Conservation (phyloP, 495 filamentous ascomycete genomes). For the Penicillium bovifimosum region DNA sequence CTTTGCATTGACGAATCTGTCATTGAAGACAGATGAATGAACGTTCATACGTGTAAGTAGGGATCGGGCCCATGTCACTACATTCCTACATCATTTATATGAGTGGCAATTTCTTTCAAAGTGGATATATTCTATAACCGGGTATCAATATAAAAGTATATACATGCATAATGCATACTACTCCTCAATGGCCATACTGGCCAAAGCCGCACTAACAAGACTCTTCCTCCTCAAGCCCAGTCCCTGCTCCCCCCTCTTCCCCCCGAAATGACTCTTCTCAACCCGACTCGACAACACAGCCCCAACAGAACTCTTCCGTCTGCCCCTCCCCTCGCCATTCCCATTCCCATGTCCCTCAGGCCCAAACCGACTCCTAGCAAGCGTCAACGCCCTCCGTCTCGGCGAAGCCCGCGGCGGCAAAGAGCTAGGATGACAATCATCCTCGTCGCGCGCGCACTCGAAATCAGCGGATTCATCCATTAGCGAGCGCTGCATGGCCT, state of each 20-base stretch:
- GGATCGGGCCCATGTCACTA: too few relatives aligned
- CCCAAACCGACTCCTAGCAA: slow-evolving; percentile 29
- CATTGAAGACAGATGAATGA: too few relatives aligned
- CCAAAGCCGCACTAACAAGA: slow-evolving; percentile 42
- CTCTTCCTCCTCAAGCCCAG: slow-evolving; percentile 40
- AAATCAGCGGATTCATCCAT: slow-evolving; percentile 17
- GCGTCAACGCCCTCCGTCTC: slow-evolving; percentile 22
- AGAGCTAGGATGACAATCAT: slow-evolving; percentile 43
- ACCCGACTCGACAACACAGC: slow-evolving; percentile 29
- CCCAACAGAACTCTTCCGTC: slow-evolving; percentile 31
- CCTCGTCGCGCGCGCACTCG: slow-evolving; percentile 11
- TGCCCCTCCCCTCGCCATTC: slow-evolving; percentile 5
- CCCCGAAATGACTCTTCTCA: slow-evolving; percentile 35
- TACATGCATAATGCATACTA: background rate
- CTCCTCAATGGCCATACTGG: slow-evolving; percentile 27
- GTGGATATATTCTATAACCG: too few relatives aligned
- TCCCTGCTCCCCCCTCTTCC: slow-evolving; percentile 38
- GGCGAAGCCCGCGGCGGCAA: slow-evolving; percentile 35
- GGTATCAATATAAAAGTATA: background rate
- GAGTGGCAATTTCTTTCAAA: too few relatives aligned
- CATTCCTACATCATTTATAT: background rate
- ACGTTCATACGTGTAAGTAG: too few relatives aligned
- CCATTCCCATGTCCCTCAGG: slow-evolving; percentile 2
- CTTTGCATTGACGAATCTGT: background rate
- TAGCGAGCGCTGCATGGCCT: slow-evolving; percentile 32